Base-by-base conservation (phyloP, 202 grass and related monocot species). In the Schoenoplectus tabernaemontani region DNA sequence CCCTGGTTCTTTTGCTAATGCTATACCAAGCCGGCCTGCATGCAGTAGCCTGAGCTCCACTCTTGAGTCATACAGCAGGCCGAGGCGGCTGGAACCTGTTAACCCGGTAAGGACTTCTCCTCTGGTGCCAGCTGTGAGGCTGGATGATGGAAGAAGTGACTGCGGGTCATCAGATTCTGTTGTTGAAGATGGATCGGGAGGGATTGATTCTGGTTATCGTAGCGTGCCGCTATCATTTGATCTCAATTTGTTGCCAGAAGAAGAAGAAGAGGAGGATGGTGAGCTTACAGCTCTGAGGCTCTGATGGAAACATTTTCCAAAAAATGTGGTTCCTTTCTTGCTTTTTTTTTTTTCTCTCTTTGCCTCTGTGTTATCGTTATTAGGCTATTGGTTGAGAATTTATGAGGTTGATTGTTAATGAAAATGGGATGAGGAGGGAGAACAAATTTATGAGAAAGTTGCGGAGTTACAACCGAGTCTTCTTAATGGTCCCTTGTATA, bases 31-130 rank as follows among this genome's bases (percentile, higher is more conserved):
- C 22, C 56, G 62, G 30, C 73, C 83, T 9, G 53, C 53, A 15
- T 48, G 62, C 38, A 85, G 82, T 57, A 41, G 70, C 16, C 53
- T 77, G 59, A 88, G 87, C 51, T 82, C 78, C 2, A 88, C 87
- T 34, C 24, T 63, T 67, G 79, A 85, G 64, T 82, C 83, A 2
- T 57, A 64, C 7, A 81, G 62, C 1, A 56, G 53, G 24, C 65
- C 65, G 9, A 69, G 80, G 33, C 65, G 76, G 22, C 32, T 68
- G 33, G 62, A 60, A 38, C 48, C 17, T 20, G 61, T 66, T 76
- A 42, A 74, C 64, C 42, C 19, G 59, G 23, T 84, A 42, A 37
- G 30, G 13, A 34, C 43, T 47, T 43, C 51, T 7, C 1, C 59
- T 12, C 4, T 39, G 1, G 68, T 64, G 34, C 19, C 48, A 39